Percentiles rank a stretch among this genome's conserved stretches.
These are phyloP conservation scores for Leccinum huronense DNA, from an alignment of 1,284 basidiomycete species.

Conservation along the genomic window DNA sequence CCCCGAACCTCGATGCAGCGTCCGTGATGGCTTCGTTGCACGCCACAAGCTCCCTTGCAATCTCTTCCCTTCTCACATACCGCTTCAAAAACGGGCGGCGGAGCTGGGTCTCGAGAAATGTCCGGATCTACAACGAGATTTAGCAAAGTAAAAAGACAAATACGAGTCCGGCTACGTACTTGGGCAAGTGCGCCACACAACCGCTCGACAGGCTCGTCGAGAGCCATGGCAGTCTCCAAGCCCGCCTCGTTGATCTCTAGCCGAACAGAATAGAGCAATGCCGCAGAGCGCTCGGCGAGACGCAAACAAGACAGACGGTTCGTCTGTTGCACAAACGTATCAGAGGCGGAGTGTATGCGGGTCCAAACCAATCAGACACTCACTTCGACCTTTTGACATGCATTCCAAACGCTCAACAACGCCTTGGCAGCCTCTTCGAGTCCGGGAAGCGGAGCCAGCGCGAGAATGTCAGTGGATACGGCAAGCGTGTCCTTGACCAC, in stretches of 20 bases:
- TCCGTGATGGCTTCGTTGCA: conserved; percentile 58
- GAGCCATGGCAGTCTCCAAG: conserved; percentile 8
- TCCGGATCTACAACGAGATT: conserved; percentile 38
- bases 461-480: conserved; percentile 44
- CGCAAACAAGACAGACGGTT: conserved; percentile 53
- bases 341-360: conserved; percentile 5
- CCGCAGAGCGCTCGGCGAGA: conserved; percentile 52
- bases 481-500: conserved; percentile 27
- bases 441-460: conserved; percentile 56
- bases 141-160: background rate
- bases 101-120: conserved; percentile 57
- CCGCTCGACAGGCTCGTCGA: conserved; percentile 40
- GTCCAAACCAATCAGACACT: conserved; percentile 25
- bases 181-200: conserved; percentile 39
- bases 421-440: conserved; percentile 51
- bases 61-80: conserved; percentile 75
- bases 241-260: conserved; percentile 46
- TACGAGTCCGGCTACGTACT: conserved; percentile 40
- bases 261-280: conserved; percentile 46
- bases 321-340: conserved; percentile 39
- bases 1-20: conserved; percentile 48
- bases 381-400: conserved; percentile 60
- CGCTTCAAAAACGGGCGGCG: conserved; percentile 74
- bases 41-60: conserved; percentile 50
- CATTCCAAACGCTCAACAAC: conserved; percentile 61